A percentile compares a stretch with the other conserved stretches of the same genome.
These are phyloP conservation scores for Sorghum bicolor DNA, from an alignment of 176 grass and related monocot genomes.

Conservation along the genomic window Sorghum_bicolor_NCBIv3 NC_012872.2:64899001-64899500, in stretches of 20 bases:
- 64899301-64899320: background rate
- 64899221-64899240: conserved; percentile 44
- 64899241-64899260: conserved; percentile 39
- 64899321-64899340: background rate
- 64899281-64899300: background rate
- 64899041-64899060: background rate
- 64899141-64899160: conserved; percentile 25
- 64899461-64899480: conserved; percentile 35
- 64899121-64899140: conserved; percentile 62
- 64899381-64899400: background rate
- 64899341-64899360: background rate
- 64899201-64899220: conserved; percentile 48
- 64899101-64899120: conserved; percentile 14
- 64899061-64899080: background rate
- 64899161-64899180: conserved; percentile 39
- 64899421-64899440: conserved; percentile 44
- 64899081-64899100: background rate
- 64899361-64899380: background rate
- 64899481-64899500: background rate
- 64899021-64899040: background rate
- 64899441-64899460: conserved; percentile 43
- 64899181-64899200: conserved; percentile 40
- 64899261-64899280: conserved; percentile 17
- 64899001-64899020: conserved; percentile 42
- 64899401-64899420: conserved; percentile 38